Evolutionary conservation across 2,329 filamentous ascomycete species (phyloP), one percentile per base, ranked within the genome.

Genomic region (Chrysoporthe puriensis): DNA sequence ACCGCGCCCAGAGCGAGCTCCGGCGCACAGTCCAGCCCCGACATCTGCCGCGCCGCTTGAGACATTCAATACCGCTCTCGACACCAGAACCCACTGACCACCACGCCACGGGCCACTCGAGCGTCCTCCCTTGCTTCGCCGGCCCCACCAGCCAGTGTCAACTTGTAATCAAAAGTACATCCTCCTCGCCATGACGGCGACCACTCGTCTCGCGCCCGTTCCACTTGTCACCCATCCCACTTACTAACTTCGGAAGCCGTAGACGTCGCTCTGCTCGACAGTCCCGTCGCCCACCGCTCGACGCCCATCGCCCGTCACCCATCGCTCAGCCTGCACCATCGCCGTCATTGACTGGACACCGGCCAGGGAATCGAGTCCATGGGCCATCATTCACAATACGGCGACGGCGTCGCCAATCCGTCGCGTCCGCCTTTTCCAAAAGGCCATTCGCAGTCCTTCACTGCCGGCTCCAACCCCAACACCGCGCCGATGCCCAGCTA

Each of bases 381-480:
- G 68, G 66, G 50, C 48, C 68, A 63, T 56, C 66, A 56, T 42
- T 21, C 62, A 54, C 68, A 64, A 42, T 70, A 68, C 34, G 68
- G 68, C 66, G 68, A 70, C 62, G 68, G 58, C 66, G 66, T 67
- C 68, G 68, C 68, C 68, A 68, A 61, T 43, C n/a, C 63, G 46
- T 63, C 66, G 59, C 68, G 68, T 21, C 68, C 66, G 26, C 52
- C 59, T 8, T 63, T 65, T 50, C 58, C 66, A n/a, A 70, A 61
- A 14, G 59, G 57, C 36, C 68, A 70, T 21, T 67, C 68, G 5
- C 68, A 70, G 66, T 70, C 68, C 4, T 70, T 70, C 40, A 68
- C 68, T 32, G 68, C 68, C 40, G 68, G 68, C 44, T 70, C 68
- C 26, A 70, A 70, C 14, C 68, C 68, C 16, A 70, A 68, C 59